phyloP scores from a whole-genome alignment of 345 rosid genomes.

The Corchorus capsularis region DNA sequence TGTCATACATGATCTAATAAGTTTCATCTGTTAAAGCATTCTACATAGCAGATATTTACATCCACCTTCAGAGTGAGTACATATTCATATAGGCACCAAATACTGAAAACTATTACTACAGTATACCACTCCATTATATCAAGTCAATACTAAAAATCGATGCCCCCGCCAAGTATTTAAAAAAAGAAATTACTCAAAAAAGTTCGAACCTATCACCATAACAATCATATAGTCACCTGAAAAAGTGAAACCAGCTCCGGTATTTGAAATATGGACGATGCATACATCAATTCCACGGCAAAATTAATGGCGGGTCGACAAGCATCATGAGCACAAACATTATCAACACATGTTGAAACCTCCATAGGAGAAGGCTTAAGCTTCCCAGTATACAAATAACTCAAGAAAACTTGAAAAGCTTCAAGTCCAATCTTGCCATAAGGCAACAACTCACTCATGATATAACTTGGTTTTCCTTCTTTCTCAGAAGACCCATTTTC shows the following conservation, averaged over 20 bases:
- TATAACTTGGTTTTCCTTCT: slow-evolving; percentile 62
- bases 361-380: slow-evolving; percentile 69
- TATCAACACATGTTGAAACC: slow-evolving; percentile 81
- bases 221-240: slow-evolving; percentile 54
- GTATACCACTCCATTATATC: background rate
- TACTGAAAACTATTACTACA: background rate
- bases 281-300: slow-evolving; percentile 86
- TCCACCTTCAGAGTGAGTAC: background rate
- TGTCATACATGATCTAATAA: background rate
- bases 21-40: background rate
- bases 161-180: background rate
- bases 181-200: background rate
- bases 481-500: slow-evolving; percentile 40
- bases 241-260: slow-evolving; percentile 75
- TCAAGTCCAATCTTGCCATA: slow-evolving; percentile 72
- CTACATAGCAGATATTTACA: background rate
- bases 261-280: slow-evolving; percentile 68
- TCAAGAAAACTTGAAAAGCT: slow-evolving; percentile 72
- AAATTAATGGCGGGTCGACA: slow-evolving; percentile 86
- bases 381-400: slow-evolving; percentile 77
- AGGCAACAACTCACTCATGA: slow-evolving; percentile 57
- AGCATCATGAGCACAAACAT: slow-evolving; percentile 71
- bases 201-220: background rate
- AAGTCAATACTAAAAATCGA: background rate
- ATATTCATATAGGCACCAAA: background rate